Evolutionary conservation across 2,329 filamentous ascomycete species (phyloP), one percentile per base, ranked within the genome.

Genomic region (Fusarium sp.): DNA sequence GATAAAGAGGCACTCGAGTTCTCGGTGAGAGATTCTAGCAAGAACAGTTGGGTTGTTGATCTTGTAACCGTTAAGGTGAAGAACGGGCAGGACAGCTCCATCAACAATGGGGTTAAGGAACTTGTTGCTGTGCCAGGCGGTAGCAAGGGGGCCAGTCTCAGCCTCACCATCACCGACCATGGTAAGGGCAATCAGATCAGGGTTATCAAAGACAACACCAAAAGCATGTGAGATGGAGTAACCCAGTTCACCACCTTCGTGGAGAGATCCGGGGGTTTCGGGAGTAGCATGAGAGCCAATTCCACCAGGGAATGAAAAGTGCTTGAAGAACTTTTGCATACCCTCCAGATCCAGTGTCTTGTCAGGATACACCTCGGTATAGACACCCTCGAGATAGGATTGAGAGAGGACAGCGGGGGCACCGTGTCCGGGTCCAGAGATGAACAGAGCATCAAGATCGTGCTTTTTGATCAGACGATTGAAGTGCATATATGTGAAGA

Each of bases 31-130:
- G 73, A 94, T 90, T 68, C 91, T 88, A 15, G 91, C 88, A 17
- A 94, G 85, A 1, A 94, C 75, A 7, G 89, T 94, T 10, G 90
- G 90, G 77, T 93, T 92, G 82, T 92, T 92, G 82, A 94, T 94
- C 83, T 94, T 94, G 84, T 94, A 94, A 45, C 91, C 91, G 71
- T 94, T 94, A 32, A 94, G 83, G 76, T 94, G 91, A 12, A 94
- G 83, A 7, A 94, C 88, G 0, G 91, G 91, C 2, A 94, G 83
- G 9, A 94, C 91, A 36, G 91, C 91, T 28, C 91, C 91, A 72
- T 94, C 91, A 1, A 86, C 89, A 69, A 92, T 90, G 6, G 91
- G 91, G 74, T 94, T 93, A 67, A 94, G 83, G 79, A 93, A 94
- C 77, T 94, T 94, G 74, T 86, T 94, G 78, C 89, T 91, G 79